Percentiles rank a stretch among this genome's conserved stretches.
These are phyloP conservation scores for Stenocarpella maydis DNA, from an alignment of 2,329 filamentous ascomycete species.

Conservation along the genomic window DNA sequence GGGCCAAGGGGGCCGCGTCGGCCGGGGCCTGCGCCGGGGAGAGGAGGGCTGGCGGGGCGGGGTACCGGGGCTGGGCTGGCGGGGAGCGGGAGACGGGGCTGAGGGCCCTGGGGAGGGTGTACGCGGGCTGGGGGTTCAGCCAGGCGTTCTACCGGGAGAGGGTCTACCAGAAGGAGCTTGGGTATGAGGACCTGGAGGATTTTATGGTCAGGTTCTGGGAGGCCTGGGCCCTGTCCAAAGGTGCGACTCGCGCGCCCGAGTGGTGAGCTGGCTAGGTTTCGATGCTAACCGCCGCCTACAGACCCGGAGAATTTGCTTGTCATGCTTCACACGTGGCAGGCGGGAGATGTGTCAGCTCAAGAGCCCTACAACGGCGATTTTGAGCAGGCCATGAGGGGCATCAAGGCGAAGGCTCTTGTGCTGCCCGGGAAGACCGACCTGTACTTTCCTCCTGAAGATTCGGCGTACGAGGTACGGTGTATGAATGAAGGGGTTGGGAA, in stretches of 20 bases:
- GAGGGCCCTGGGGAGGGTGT: conserved; percentile 77
- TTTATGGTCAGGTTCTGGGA: conserved; percentile 83
- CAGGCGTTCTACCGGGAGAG: conserved; percentile 80
- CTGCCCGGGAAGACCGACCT: conserved; percentile 77
- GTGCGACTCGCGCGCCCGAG: background rate
- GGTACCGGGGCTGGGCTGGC: conserved; percentile 34
- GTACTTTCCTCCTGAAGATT: conserved; percentile 85
- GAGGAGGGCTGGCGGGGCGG: background rate
- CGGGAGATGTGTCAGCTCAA: conserved; percentile 73
- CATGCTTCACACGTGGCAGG: conserved; percentile 78
- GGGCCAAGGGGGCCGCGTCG: conserved; percentile 44
- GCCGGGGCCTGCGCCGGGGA: conserved; percentile 31
- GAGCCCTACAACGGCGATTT: conserved; percentile 74
- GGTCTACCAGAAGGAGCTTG: conserved; percentile 68
- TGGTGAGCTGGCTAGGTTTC: background rate
- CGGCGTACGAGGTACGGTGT: conserved; percentile 72
- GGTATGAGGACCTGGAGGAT: conserved; percentile 73
- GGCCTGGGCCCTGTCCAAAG: conserved; percentile 62
- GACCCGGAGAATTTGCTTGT: conserved; percentile 40
- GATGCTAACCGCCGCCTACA: conserved; percentile 45
- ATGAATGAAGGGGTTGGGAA: conserved; percentile 42
- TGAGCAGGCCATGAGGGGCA: conserved; percentile 69
- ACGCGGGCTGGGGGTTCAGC: conserved; percentile 84
- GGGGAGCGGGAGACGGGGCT: conserved; percentile 52
- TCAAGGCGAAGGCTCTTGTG: conserved; percentile 77